Conservation (phyloP, 2,329 filamentous ascomycete genomes). For the Drechslera avenae region DNA sequence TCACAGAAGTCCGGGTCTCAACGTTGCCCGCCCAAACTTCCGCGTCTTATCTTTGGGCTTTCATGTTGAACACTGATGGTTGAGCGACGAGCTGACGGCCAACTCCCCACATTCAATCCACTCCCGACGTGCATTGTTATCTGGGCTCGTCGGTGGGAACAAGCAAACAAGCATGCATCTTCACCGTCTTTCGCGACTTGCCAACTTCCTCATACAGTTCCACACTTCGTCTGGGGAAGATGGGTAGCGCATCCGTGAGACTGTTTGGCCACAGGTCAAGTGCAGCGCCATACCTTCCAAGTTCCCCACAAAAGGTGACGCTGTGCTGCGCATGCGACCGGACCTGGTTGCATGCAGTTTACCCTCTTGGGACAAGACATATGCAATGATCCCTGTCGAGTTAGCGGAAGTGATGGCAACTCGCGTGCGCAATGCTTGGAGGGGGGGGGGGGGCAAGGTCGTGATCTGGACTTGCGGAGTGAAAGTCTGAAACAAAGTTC, state of each 20-base stretch:
- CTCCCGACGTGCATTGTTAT: slow-evolving; percentile 17
- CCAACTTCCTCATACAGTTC: slow-evolving; percentile 29
- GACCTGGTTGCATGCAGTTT: slow-evolving; percentile 27
- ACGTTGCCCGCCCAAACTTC: slow-evolving; percentile 14
- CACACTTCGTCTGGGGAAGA: slow-evolving; percentile 33
- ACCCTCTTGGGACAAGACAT: slow-evolving; percentile 25
- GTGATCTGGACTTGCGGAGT: slow-evolving; percentile 20
- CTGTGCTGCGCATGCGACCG: slow-evolving; percentile 29
- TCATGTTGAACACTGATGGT: neutral
- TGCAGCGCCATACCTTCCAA: slow-evolving; percentile 30
- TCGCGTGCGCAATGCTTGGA: slow-evolving; percentile 41
- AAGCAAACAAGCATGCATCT: slow-evolving; percentile 29
- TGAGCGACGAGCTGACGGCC: slow-evolving; percentile 18
- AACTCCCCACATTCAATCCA: slow-evolving; percentile 5
- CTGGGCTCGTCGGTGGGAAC: slow-evolving; percentile 14
- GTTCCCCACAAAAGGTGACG: slow-evolving; percentile 46
- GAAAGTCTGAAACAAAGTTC: slow-evolving; percentile 36
- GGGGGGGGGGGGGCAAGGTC: slow-evolving; percentile 5
- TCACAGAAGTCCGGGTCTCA: slow-evolving; percentile 9
- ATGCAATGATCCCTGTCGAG: slow-evolving; percentile 30
- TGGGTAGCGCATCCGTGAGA: slow-evolving; percentile 37
- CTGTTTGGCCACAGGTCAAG: slow-evolving; percentile 27
- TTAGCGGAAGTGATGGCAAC: slow-evolving; percentile 31
- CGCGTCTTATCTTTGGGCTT: slow-evolving; percentile 7
- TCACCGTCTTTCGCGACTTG: slow-evolving; percentile 23